Evolutionary conservation across 2,329 filamentous ascomycete species (phyloP).

Genomic region (Claviceps spartinae): DNA sequence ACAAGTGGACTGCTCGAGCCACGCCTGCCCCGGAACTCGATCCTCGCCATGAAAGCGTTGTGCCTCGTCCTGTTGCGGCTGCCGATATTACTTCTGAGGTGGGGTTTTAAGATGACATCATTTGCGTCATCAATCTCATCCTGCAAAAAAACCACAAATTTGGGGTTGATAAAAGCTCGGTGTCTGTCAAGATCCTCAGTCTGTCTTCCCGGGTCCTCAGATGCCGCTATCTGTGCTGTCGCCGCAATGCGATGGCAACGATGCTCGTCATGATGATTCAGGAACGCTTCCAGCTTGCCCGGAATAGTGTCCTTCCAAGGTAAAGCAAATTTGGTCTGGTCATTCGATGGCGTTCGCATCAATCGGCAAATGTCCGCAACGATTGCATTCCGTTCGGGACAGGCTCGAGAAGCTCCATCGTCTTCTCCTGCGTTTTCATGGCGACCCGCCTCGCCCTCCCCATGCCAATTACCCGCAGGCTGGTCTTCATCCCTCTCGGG

Average conservation of each 20-base stretch:
- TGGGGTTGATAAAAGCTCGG: background rate
- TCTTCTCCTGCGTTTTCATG: no score
- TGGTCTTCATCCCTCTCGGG: no score
- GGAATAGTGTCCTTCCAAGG: background rate
- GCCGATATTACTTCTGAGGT: background rate
- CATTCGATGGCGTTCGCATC: no score
- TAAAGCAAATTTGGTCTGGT: background rate
- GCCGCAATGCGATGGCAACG: background rate
- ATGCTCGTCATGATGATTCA: slow-evolving; percentile 2
- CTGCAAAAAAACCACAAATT: background rate
- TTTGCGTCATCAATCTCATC: background rate
- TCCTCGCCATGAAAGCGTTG: background rate
- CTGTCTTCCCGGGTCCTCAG: background rate
- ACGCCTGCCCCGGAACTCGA: slow-evolving; percentile 9
- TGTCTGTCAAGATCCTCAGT: background rate
- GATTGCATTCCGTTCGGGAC: no score
- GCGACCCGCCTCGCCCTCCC: no score
- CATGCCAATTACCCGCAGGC: no score
- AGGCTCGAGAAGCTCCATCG: no score
- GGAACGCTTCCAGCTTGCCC: slow-evolving; percentile 1
- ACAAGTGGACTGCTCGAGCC: slow-evolving; percentile 13
- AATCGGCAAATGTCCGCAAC: no score
- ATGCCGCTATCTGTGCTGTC: no score
- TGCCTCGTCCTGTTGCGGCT: background rate
- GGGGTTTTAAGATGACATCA: background rate